Evolutionary conservation across 2,329 filamentous ascomycete genomes (phyloP), one percentile per base, ranked within the genome.

Genomic region (Dactylella cylindrospora): DNA sequence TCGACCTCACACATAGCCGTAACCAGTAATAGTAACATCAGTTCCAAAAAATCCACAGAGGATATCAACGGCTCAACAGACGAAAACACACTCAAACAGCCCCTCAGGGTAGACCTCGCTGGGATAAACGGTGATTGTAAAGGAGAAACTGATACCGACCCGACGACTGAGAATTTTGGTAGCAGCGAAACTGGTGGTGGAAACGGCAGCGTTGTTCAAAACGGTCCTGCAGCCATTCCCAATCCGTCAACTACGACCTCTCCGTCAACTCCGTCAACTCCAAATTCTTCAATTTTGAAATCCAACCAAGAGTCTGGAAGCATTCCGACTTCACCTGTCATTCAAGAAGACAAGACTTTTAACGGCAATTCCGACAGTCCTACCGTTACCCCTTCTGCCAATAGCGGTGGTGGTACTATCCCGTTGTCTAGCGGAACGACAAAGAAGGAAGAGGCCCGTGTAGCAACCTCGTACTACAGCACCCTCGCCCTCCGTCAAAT

Each of bases 401-500:
- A n/a, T 22, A 40, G 15, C 36, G 26, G 35, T 12, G 28, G 17
- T 22, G 13, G 19, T 38, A 15, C 20, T 38, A 17, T 15, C 23
- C 29, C 44, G 3, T 29, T 32, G 12, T 38, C 44, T 10, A 45
- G 22, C 28, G 28, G 25, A 29, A 25, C 12, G 8, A 32, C 22
- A 31, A 40, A 23, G 29, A 36, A 57, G 17, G 39, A 51, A 29
- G 15, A 31, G 17, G 13, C 8, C 25, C 28, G 26, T 23, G 35
- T 36, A 3, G 40, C 46, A 17, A 33, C 44, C 41, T 60, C 54
- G 19, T 61, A 61, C 25, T 61, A 61, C 47, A 61, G 55, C 47
- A 53, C 55, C 15, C 55, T 61, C 44, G 55, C 55, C 28, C 55
- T 53, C 8, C 20, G 55, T 10, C 55, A 61, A 32, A 61, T 61